Conservation (phyloP, 1,139 yeast species). For the Blastobotrys aristatus region DNA sequence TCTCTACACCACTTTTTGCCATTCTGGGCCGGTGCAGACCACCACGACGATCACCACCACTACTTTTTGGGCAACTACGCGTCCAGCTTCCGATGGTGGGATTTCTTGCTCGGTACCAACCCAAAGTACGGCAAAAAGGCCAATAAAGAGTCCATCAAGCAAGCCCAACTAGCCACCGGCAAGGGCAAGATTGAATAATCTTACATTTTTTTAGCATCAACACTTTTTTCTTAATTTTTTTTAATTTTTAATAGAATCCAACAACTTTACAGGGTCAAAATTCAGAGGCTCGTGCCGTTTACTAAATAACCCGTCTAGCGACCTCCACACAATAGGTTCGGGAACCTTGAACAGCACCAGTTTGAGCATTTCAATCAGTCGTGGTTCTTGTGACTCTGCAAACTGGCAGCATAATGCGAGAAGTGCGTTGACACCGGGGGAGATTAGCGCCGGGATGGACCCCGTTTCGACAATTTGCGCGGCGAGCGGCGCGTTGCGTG, state of each 20-base stretch:
- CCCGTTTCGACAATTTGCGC: conserved; percentile 18
- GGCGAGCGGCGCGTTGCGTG: conserved; percentile 13
- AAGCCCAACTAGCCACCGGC: conserved; percentile 13
- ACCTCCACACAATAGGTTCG: conserved; percentile 22
- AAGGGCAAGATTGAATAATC: conserved; percentile 12
- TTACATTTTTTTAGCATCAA: not conserved
- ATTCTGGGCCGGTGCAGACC: conserved; percentile 98
- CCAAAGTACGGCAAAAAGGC: conserved; percentile 23
- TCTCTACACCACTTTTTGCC: conserved; percentile 87
- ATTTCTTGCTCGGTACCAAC: conserved; percentile 62
- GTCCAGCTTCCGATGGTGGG: conserved; percentile 94
- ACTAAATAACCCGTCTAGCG: conserved; percentile 21
- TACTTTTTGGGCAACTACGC: conserved; percentile 91
- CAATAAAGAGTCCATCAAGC: conserved; percentile 8
- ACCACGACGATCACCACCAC: conserved; percentile 94
- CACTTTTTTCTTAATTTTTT: too few species aligned
- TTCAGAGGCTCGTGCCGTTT: conserved; percentile 16
- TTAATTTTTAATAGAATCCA: too few species aligned
- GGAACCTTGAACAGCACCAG: conserved; percentile 21
- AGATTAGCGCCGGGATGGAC: conserved; percentile 21
- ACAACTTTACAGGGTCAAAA: conserved; percentile 9
- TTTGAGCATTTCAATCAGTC: conserved; percentile 14
- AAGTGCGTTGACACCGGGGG: conserved; percentile 20
- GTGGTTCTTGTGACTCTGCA: conserved; percentile 2
- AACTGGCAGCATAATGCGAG: conserved; percentile 16